Evolutionary conservation across 2,329 filamentous ascomycete species (phyloP).

Genomic region (Keithomyces neogunnii): DNA sequence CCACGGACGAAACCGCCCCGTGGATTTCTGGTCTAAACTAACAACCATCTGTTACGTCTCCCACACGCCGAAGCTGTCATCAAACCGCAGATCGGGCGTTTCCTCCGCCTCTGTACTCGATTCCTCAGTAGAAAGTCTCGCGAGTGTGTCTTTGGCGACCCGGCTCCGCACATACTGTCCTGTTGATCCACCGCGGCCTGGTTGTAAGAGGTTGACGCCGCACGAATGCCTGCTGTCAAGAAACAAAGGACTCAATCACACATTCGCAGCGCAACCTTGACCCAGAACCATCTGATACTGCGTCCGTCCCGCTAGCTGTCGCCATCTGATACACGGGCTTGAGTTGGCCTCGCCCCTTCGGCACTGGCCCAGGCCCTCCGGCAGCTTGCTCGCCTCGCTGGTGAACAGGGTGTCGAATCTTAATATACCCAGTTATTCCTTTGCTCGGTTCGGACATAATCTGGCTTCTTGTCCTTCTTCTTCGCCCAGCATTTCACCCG

Average conservation of each 20-base stretch:
- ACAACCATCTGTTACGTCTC: too few relatives aligned
- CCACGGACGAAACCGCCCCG: background rate
- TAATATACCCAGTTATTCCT: conserved; percentile 10
- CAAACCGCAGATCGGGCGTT: conserved; percentile 2
- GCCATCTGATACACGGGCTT: conserved; percentile 12
- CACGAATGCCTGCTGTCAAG: conserved; percentile 43
- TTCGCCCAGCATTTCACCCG: background rate
- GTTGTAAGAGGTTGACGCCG: conserved; percentile 32
- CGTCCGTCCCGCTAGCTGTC: conserved; percentile 11
- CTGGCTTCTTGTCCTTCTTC: conserved; percentile 2
- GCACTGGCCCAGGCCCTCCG: conserved; percentile 10
- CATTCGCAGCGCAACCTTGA: conserved; percentile 21
- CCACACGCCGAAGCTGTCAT: background rate
- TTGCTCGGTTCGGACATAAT: conserved; percentile 10
- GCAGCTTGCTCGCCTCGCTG: conserved; percentile 6
- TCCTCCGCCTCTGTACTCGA: background rate
- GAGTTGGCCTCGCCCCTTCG: conserved; percentile 6
- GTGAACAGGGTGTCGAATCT: conserved; percentile 2
- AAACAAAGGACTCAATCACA: conserved; percentile 18
- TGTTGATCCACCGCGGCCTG: background rate
- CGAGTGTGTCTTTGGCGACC: background rate
- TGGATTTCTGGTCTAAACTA: background rate
- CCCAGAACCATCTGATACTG: conserved; percentile 31
- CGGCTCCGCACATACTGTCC: background rate
- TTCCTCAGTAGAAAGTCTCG: background rate